phyloP scores from a whole-genome alignment of 176 grass and related monocot genomes.

The bread wheat (Triticum aestivum) region IWGSC_CS_RefSeq_v2.1 NC_057798.1:10883943-10884442 shows the following conservation, averaged over 20 bases:
- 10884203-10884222: constrained; percentile 62
- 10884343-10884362: no score
- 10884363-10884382: no score
- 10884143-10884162: constrained; percentile 48
- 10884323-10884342: not conserved
- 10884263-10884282: not conserved
- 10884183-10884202: constrained; percentile 71
- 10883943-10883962: constrained; percentile 69
- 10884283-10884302: not conserved
- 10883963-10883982: constrained; percentile 62
- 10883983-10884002: constrained; percentile 91
- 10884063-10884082: constrained; percentile 46
- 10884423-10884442: not conserved
- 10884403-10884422: not conserved
- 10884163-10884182: constrained; percentile 72
- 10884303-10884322: not conserved
- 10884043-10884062: constrained; percentile 69
- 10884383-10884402: not conserved
- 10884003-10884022: constrained; percentile 73
- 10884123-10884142: constrained; percentile 45
- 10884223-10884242: not conserved
- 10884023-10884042: constrained; percentile 59
- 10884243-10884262: not conserved
- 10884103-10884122: constrained; percentile 71
- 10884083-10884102: constrained; percentile 51